phyloP scores from a whole-genome alignment of 306 rosid genomes.

The Albizia julibrissin region DNA sequence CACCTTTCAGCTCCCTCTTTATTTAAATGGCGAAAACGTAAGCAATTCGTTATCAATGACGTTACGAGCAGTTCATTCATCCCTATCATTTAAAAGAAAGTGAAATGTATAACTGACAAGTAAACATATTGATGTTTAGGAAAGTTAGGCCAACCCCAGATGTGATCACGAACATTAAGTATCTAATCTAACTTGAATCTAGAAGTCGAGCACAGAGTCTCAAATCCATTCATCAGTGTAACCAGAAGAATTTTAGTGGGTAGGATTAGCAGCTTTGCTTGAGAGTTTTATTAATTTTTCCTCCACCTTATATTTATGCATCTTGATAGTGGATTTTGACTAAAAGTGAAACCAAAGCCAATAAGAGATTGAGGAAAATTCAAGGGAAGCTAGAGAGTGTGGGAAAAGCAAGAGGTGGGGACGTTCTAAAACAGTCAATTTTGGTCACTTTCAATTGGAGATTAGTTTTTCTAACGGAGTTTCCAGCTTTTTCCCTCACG shows the following conservation, averaged over 20 bases:
- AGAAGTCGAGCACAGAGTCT: background rate
- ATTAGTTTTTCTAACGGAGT: background rate
- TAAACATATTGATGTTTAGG: background rate
- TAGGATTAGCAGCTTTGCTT: background rate
- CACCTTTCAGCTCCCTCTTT: background rate
- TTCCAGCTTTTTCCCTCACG: background rate
- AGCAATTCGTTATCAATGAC: background rate
- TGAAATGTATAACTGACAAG: background rate
- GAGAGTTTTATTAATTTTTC: no score
- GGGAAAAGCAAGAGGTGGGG: background rate
- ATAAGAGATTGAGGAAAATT: background rate
- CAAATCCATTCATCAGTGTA: background rate
- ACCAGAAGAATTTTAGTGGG: background rate
- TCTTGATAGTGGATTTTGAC: background rate
- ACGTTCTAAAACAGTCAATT: background rate
- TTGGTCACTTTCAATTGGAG: background rate
- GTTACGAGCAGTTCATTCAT: background rate
- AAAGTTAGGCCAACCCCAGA: background rate
- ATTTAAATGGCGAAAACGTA: background rate
- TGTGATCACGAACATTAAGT: no score
- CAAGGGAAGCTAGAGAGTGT: background rate
- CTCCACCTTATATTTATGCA: background rate
- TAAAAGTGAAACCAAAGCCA: background rate
- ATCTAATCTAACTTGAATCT: background rate
- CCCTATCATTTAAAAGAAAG: background rate